phyloP scores from a whole-genome alignment of 2,329 filamentous ascomycete species.

The Microsporum ferrugineum region DNA sequence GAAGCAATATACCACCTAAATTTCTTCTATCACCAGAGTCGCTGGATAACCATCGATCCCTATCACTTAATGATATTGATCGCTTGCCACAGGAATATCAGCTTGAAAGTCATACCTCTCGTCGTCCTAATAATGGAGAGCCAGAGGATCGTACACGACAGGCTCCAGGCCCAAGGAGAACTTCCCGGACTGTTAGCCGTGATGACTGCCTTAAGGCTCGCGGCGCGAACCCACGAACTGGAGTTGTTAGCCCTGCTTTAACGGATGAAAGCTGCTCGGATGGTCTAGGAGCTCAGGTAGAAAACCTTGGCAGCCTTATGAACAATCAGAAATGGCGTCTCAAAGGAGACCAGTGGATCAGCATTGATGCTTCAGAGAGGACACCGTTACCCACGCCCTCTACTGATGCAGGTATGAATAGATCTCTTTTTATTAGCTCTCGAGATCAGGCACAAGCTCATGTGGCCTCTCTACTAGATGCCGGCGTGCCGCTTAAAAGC shows the following conservation, averaged over 20 bases:
- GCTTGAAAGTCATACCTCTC: background rate
- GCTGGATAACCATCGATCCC: background rate
- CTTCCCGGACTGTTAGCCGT: conserved; percentile 14
- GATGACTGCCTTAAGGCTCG: conserved; percentile 26
- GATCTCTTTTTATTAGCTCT: background rate
- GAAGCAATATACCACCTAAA: background rate
- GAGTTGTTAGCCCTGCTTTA: conserved; percentile 27
- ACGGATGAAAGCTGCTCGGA: conserved; percentile 18
- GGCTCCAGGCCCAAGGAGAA: background rate
- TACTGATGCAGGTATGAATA: background rate
- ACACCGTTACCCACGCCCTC: conserved; percentile 15
- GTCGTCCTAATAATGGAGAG: background rate
- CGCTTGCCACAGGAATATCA: background rate
- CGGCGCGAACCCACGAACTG: conserved; percentile 27
- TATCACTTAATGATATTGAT: background rate
- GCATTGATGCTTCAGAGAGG: conserved; percentile 20
- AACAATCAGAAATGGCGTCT: conserved; percentile 23
- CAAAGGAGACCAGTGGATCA: conserved; percentile 28
- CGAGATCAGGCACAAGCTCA: conserved; percentile 9
- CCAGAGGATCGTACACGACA: background rate
- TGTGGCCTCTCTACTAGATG: conserved; percentile 20
- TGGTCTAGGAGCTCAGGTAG: conserved; percentile 13
- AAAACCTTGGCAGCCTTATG: conserved; percentile 11
- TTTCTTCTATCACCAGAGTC: background rate
- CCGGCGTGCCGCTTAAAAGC: conserved; percentile 23